Base-by-base conservation (phyloP, 2,329 filamentous ascomycete species). In the Cytospora mali region DNA sequence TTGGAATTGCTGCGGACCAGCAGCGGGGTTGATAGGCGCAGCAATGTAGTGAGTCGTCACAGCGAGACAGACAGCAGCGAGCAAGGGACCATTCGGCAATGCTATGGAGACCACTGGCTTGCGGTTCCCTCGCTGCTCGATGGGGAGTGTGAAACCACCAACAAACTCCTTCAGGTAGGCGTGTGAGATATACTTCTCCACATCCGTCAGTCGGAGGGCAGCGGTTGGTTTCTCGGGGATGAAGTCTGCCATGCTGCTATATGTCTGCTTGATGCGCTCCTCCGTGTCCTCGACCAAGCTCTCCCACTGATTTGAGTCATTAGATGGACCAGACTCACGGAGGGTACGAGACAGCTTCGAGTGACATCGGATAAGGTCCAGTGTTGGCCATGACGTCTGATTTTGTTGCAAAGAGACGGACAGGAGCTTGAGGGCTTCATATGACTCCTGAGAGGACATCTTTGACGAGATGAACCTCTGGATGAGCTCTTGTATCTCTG, bases 51-150 rank as follows among this genome's bases (percentile, higher is more conserved):
- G 66, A 21, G 62, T 57, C 0, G 65, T 61, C 3, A 68, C 67
- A 28, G 67, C 67, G 7, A 69, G 27, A n/a, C 63, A 68, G 14
- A 67, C 59, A 9, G 67, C 66, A 11, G 66, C 65, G 23, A 68
- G 53, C 7, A 69, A 55, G 5, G 67, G 66, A 9, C 66, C 65
- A 29, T 67, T 67, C 1, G 67, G 66, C 1, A 69, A 39, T 14
- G 66, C 56, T 46, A 69, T 62, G 10, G 66, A 60, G 0, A 65
- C 53, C 35, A 56, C 67, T 14, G 65, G 65, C 48, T 66, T 66
- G 35, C 46, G 33, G 0, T n/a, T 13, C 0, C 14, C 39, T 23
- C 46, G 29, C 1, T 1, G 14, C 10, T 28, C 56, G n/a, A 65
- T 21, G 1, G 63, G 63, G 2, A 65, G 53, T 6, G 48, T 21